These are phyloP conservation scores for Terfezia claveryi DNA, from an alignment of 495 filamentous ascomycete genomes.

Conservation along the genomic window DNA sequence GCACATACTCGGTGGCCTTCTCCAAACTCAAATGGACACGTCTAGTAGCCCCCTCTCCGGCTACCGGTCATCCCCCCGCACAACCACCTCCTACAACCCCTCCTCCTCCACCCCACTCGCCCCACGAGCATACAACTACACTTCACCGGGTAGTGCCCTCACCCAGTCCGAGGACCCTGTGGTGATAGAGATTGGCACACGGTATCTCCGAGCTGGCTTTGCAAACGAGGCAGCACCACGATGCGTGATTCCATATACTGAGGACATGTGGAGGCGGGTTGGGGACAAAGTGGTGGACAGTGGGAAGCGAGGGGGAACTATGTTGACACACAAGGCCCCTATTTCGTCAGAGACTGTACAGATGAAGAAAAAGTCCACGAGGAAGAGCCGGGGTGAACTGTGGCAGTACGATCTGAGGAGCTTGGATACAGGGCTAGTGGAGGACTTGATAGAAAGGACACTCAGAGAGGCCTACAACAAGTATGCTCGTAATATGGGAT, in stretches of 20 bases:
- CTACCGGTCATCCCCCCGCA: not conserved
- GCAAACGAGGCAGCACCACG: conserved; percentile 56
- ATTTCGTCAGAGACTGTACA: not conserved
- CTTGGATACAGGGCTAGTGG: conserved; percentile 53
- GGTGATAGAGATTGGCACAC: conserved; percentile 60
- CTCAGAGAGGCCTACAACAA: conserved; percentile 70
- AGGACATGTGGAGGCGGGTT: conserved; percentile 42
- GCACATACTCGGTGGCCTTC: too few species aligned
- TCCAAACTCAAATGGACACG: too few species aligned
- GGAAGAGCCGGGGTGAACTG: conserved; percentile 31
- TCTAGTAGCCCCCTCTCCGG: too few species aligned
- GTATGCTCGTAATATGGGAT: conserved; percentile 16
- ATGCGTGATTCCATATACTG: conserved; percentile 45
- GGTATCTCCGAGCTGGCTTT: conserved; percentile 65
- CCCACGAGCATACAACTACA: conserved; percentile 34
- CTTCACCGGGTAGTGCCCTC: conserved; percentile 46
- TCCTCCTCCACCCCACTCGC: conserved; percentile 33
- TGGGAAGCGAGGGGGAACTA: conserved; percentile 25
- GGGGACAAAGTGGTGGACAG: conserved; percentile 45
- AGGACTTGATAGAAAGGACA: conserved; percentile 70
- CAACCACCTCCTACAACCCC: not conserved
- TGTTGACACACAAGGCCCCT: not conserved
- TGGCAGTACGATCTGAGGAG: conserved; percentile 56
- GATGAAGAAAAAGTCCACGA: not conserved
- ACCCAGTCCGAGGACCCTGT: conserved; percentile 67